Evolutionary conservation across 2,329 filamentous ascomycete genomes (phyloP), one percentile per base, ranked within the genome.

Genomic region (Myriosclerotinia duriaeana): DNA sequence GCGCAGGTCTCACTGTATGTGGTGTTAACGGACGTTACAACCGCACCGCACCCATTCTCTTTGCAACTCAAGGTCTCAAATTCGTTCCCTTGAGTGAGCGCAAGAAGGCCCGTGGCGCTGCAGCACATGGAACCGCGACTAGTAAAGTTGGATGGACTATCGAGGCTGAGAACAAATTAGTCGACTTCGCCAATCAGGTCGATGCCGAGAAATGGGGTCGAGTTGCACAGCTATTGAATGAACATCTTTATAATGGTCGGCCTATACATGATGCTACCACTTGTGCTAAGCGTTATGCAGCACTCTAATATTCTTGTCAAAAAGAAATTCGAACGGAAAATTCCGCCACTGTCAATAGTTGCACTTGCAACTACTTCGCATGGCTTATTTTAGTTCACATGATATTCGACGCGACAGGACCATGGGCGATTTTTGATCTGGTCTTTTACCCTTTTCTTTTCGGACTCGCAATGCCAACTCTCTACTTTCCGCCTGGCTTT

Each of bases 31-130:
- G 68, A 26, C 67, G 75, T 50, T 76, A 76, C 55, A 76, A 73
- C 36, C 74, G 75, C 5, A 76, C 70, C 26, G 74, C 74, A 5
- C 75, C 75, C 9, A 61, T 76, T n/a, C 65, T 76, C 12, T 76
- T 73, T 26, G 68, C 68, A 12, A 60, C 71, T 3, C 53, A 71
- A 17, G 73, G 74, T n/a, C 64, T 67, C 14, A 62, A 69, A 17
- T 77, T 73, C 44, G 65, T 74, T 36, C 72, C 70, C 1, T 61
- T 74, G 14, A 65, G 50, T 9, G 55, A 73, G 42, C 71, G 71
- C 17, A 64, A 59, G 15, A 71, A 68, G 44, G 56, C 59, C 9
- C 46, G 34, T 6, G 56, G 30, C 34, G 12, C 56, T 6, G 53
- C 53, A 38, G 64, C 44, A 34, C 58, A 66, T 38, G 65, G 61